Evolutionary conservation across 306 rosid genomes (phyloP).

Genomic region (Vigna reflexopilosa): DNA sequence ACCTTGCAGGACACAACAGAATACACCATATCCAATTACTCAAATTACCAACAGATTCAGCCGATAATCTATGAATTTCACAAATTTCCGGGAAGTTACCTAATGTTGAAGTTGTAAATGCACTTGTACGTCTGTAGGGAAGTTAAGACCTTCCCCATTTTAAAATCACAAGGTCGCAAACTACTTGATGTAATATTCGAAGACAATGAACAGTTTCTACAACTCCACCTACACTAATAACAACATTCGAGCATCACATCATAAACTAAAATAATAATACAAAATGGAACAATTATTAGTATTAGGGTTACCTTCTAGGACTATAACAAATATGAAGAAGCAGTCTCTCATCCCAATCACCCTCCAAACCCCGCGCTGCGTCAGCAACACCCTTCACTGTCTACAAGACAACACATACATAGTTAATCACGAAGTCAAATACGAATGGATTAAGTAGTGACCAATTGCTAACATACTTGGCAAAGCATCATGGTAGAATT

Average conservation of each 20-base stretch:
- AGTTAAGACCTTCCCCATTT: constrained; percentile 80
- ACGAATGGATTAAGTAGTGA: neutral
- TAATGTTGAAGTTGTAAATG: constrained; percentile 72
- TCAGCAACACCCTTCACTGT: constrained; percentile 81
- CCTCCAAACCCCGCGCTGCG: constrained; percentile 63
- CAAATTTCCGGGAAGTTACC: constrained; percentile 57
- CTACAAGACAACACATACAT: constrained; percentile 48
- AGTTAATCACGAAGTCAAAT: neutral
- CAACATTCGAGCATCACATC: constrained; percentile 35
- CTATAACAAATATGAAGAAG: constrained; percentile 85
- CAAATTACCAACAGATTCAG: constrained; percentile 19
- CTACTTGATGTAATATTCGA: constrained; percentile 80
- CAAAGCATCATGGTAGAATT: constrained; percentile 76
- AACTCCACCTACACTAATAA: constrained; percentile 75
- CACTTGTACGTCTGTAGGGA: constrained; percentile 83
- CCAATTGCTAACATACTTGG: constrained; percentile 58
- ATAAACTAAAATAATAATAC: neutral
- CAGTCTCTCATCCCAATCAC: constrained; percentile 72
- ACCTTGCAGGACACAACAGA: constrained; percentile 58
- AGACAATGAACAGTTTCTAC: constrained; percentile 74
- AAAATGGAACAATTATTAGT: neutral
- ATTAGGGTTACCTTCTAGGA: constrained; percentile 73
- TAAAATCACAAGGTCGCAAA: constrained; percentile 92
- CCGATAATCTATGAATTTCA: constrained; percentile 3
- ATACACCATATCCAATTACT: constrained; percentile 31